Evolutionary conservation across 371 early-diverging fungal genomes (phyloP), one percentile per base, ranked within the genome.

Genomic region (Mucor sp.): DNA sequence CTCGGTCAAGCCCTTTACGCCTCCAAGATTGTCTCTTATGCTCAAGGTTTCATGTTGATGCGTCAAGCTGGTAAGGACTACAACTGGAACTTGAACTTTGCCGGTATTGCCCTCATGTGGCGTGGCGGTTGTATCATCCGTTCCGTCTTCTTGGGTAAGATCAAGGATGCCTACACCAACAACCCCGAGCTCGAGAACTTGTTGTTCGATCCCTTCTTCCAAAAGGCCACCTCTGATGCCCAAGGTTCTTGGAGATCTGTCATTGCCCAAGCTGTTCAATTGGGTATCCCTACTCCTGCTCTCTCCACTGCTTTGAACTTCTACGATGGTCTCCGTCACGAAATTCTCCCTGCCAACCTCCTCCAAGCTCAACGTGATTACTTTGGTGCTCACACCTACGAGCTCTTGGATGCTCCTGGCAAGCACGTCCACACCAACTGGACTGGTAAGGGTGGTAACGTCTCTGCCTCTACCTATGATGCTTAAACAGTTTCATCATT

Each of bases 61-160:
- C 94, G 95, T 69, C 96, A 95, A 82, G 97, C 96, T 65, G 95
- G 95, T 79, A 89, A 91, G 79, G 91, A 91, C 69, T 87, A 94
- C 82, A 86, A 85, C 69, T 99, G 99, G 99, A 85, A 96, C 83
- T 86, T 99, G 71, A 96, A 96, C 90, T 90, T 96, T 77, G 93
- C 93, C 47, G 95, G 93, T 62, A 97, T 99, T 79, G 96, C 98
- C 47, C 83, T 94, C 58, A 98, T 99, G 94, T 99, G 99, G 99
- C 92, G 95, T 69, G 98, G 99, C 71, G 99, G 99, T 39, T 99
- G 99, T 87, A 99, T 99, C 72, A 97, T 99, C 79, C 91, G 99
- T 66, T 87, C 88, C 64, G 95, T 90, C 66, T 97, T 98, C 90
- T 88, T 97, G 74, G 95, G 95, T 64, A 94, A 96, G 81, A 97